Percentiles rank a stretch among this genome's conserved stretches.
Evolutionary conservation across 495 filamentous ascomycete genomes (phyloP).

Genomic region (Filosporella fistucella): DNA sequence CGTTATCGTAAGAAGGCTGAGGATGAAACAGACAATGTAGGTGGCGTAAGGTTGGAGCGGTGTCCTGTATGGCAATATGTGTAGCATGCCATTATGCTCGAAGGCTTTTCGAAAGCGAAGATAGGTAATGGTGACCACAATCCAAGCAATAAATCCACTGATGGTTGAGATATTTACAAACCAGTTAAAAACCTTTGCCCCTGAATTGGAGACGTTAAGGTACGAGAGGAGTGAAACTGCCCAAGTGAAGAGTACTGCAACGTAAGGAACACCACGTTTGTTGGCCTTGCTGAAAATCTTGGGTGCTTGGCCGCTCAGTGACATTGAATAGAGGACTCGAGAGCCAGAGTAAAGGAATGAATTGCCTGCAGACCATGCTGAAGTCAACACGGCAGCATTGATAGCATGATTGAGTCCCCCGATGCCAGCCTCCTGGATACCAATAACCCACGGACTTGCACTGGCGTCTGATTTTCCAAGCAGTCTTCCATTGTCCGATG

Average conservation of each 20-base stretch:
- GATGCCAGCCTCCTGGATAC: constrained; percentile 59
- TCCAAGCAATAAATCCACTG: constrained; percentile 53
- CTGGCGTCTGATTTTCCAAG: constrained; percentile 44
- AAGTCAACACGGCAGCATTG: constrained; percentile 64
- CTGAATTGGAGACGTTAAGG: constrained; percentile 48
- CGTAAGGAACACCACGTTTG: constrained; percentile 54
- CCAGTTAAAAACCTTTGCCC: constrained; percentile 54
- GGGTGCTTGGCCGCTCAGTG: constrained; percentile 53
- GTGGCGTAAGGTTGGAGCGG: constrained; percentile 59
- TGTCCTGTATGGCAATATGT: constrained; percentile 47
- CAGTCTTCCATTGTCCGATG: constrained; percentile 48
- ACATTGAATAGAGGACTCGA: constrained; percentile 56
- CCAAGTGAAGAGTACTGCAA: constrained; percentile 45
- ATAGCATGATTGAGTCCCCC: constrained; percentile 52
- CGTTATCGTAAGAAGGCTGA: constrained; percentile 42
- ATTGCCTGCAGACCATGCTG: constrained; percentile 68
- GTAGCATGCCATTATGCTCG: background rate
- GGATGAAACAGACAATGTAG: constrained; percentile 51
- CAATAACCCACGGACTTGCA: constrained; percentile 66
- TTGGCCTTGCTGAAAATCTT: constrained; percentile 51
- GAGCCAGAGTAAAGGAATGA: constrained; percentile 55
- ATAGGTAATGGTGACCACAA: constrained; percentile 10
- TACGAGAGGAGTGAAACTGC: constrained; percentile 50
- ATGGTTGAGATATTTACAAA: constrained; percentile 50
- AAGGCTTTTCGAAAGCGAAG: constrained; percentile 9